Evolutionary conservation across 177 flowering plant genomes (phyloP), one percentile per base, ranked within the genome.

Genomic region (Tripterygium wilfordii): DNA sequence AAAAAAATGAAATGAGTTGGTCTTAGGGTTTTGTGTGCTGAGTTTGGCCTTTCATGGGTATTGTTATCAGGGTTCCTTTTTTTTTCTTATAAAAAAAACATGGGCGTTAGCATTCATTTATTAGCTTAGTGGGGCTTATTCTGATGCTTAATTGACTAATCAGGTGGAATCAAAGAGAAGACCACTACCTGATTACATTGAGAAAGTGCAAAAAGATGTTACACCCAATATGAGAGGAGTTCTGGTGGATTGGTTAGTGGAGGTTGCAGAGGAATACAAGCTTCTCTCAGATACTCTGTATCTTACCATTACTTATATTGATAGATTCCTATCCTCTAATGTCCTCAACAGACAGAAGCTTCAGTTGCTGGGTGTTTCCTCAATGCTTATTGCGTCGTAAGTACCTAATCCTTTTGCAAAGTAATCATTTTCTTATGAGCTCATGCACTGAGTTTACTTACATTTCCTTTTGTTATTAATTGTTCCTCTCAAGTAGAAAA

Each of bases 311-410:
- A 51, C 70, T 4, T 66, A 72, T 49, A 47, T 75, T 46, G 80
- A 76, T 35, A 53, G 78, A 45, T 78, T 60, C 44, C 60, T 78
- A 10, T 78, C 84, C 1, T 13, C 12, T 2, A 44, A 66, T 36
- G 24, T 39, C 32, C 36, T 78, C 30, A 58, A 31, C 23, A 54
- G 71, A 63, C 47, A 59, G 17, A 70, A 43, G 43, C 71, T 78
- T 18, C 81, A 78, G 71, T 72, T 78, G 15, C 62, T 78, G 22
- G 80, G 83, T 1, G 78, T 78, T 62, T 72, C 79, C 14, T 58
- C 59, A 6, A 75, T 77, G 83, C 71, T 77, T 25, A 60, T 77
- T 56, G 83, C 80, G 17, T 64, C 83, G 83, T 77, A 71, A 56
- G 66, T 15, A 2, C 20, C 20, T 21, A 13, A 26, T 22, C 14